Conservation (phyloP, 441 rosid species). For the Rhodomyrtus psidioides region DNA sequence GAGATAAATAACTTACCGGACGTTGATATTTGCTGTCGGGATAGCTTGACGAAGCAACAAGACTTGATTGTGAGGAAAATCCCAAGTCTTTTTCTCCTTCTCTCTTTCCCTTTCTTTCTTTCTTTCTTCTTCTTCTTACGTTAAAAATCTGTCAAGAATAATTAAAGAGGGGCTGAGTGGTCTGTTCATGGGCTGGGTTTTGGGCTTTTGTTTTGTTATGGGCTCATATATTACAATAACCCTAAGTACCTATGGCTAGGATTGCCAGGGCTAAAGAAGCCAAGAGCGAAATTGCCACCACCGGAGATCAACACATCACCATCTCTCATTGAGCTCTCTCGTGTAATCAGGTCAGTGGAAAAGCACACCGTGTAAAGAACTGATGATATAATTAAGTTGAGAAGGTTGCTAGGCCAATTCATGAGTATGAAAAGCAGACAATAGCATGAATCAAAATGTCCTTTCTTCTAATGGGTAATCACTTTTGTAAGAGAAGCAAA, state of each 20-base stretch:
- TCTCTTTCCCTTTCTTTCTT: too few species aligned
- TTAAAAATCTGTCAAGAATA: too few species aligned
- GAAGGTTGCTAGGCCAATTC: neutral
- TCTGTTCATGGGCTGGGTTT: too few species aligned
- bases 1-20: too few species aligned
- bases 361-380: neutral
- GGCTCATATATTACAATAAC: too few species aligned
- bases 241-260: conserved; percentile 42
- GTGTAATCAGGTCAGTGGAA: neutral
- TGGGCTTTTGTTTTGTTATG: too few species aligned
- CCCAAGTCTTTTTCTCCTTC: too few species aligned
- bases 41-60: too few species aligned
- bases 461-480: neutral
- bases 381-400: neutral
- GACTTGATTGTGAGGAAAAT: too few species aligned
- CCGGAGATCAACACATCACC: neutral
- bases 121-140: too few species aligned
- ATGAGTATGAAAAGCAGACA: neutral
- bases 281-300: neutral
- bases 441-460: neutral
- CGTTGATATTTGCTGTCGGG: too few species aligned
- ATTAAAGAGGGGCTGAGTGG: too few species aligned
- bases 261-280: conserved; percentile 31
- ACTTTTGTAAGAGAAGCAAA: neutral
- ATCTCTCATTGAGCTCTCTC: neutral